Evolutionary conservation across 306 rosid species (phyloP).

Genomic region (Trifolium subterraneum): DNA sequence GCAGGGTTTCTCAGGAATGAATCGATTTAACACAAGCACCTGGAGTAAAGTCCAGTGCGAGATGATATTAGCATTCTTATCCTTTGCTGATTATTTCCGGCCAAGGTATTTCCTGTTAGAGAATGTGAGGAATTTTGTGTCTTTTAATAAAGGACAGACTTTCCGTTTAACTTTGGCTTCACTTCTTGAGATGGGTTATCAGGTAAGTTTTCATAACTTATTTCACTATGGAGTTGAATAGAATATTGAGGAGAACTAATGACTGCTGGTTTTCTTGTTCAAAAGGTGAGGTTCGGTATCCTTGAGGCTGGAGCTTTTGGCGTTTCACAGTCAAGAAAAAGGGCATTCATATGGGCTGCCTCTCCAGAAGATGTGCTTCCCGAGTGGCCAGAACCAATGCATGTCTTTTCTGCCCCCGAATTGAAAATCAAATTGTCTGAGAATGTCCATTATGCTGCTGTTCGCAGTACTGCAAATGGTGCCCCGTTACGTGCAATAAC

Average conservation of each 20-base stretch:
- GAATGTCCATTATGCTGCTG: slow-evolving; percentile 80
- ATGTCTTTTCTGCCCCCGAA: slow-evolving; percentile 86
- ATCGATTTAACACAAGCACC: slow-evolving; percentile 82
- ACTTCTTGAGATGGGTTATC: slow-evolving; percentile 98
- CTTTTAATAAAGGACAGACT: slow-evolving; percentile 94
- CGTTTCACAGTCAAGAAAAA: slow-evolving; percentile 92
- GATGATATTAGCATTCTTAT: slow-evolving; percentile 93
- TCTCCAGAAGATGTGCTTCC: slow-evolving; percentile 89
- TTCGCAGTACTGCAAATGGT: slow-evolving; percentile 80
- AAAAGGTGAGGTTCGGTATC: slow-evolving; percentile 95
- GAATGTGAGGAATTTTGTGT: slow-evolving; percentile 94
- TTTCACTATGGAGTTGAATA: slow-evolving; percentile 26
- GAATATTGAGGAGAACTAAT: slow-evolving; percentile 21
- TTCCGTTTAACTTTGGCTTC: slow-evolving; percentile 89
- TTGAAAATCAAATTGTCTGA: slow-evolving; percentile 67
- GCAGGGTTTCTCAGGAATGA: slow-evolving; percentile 99
- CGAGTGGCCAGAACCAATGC: slow-evolving; percentile 99
- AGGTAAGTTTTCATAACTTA: slow-evolving; percentile 54
- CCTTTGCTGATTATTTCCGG: slow-evolving; percentile 95
- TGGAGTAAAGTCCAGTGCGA: slow-evolving; percentile 99
- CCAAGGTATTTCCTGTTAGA: slow-evolving; percentile 92
- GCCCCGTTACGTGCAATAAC: slow-evolving; percentile 96
- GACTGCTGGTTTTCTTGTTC: slow-evolving; percentile 34
- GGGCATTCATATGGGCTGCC: slow-evolving; percentile 99
- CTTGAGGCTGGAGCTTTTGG: slow-evolving; percentile 98